A percentile compares a stretch with the other conserved stretches of the same genome.
phyloP scores from a whole-genome alignment of 2,329 filamentous ascomycete species.

The Decorospora gaudefroyi region DNA sequence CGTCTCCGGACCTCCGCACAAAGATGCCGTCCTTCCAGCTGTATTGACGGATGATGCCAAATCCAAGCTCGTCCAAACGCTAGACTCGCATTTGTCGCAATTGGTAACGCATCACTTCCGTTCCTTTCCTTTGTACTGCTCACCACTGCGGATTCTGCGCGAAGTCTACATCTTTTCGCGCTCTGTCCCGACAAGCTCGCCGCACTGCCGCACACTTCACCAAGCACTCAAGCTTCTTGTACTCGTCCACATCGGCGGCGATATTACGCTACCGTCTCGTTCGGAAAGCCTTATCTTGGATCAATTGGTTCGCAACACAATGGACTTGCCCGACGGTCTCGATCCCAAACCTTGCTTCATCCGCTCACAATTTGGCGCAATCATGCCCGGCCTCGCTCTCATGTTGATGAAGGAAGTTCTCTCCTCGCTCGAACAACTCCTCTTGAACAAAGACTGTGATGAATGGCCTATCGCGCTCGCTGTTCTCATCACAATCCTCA shows the following conservation, averaged over 20 bases:
- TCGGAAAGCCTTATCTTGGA: slow-evolving; percentile 19
- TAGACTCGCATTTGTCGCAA: slow-evolving; percentile 41
- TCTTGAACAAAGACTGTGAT: slow-evolving; percentile 34
- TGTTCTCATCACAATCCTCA: slow-evolving; percentile 41
- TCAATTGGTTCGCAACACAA: slow-evolving; percentile 28
- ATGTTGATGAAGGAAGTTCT: slow-evolving; percentile 43
- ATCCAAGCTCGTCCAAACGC: slow-evolving; percentile 21
- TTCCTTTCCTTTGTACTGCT: slow-evolving; percentile 43
- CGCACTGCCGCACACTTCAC: slow-evolving; percentile 32
- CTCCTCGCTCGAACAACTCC: slow-evolving; percentile 36
- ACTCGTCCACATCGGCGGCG: slow-evolving; percentile 48
- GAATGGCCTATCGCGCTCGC: slow-evolving; percentile 45
- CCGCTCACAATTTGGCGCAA: slow-evolving; percentile 44
- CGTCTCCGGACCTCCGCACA: slow-evolving; percentile 18
- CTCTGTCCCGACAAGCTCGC: slow-evolving; percentile 20
- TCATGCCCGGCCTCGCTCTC: slow-evolving; percentile 43
- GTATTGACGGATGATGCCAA: slow-evolving; percentile 31
- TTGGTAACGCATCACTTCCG: slow-evolving; percentile 44
- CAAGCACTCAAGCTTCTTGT: slow-evolving; percentile 47
- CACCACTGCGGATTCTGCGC: slow-evolving; percentile 40
- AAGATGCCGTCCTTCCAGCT: slow-evolving; percentile 44
- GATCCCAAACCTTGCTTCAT: slow-evolving; percentile 47
- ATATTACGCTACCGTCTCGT: slow-evolving; percentile 38
- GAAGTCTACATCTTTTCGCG: slow-evolving; percentile 44
- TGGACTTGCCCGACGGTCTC: slow-evolving; percentile 16